These are phyloP conservation scores for Colletotrichum truncatum DNA, from an alignment of 2,329 filamentous ascomycete genomes.

Conservation along the genomic window DNA sequence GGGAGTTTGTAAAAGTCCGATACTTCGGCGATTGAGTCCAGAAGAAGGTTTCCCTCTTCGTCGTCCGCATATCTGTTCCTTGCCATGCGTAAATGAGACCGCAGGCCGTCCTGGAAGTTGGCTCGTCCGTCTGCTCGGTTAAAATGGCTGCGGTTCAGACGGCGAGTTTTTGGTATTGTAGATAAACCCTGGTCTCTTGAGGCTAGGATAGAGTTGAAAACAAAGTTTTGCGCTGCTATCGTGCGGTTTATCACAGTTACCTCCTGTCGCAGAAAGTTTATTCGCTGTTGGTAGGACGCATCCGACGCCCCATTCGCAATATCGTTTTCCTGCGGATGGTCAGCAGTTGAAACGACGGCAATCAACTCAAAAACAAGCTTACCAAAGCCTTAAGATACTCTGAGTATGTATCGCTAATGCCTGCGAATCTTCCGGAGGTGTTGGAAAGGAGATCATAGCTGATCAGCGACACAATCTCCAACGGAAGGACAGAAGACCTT, in stretches of 20 bases:
- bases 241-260: slow-evolving; percentile 47
- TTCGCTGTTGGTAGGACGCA: slow-evolving; percentile 49
- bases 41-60: neutral
- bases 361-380: slow-evolving; percentile 24
- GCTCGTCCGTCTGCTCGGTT: neutral
- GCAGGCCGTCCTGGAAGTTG: neutral
- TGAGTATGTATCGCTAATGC: slow-evolving; percentile 52
- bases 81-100: slow-evolving; percentile 18
- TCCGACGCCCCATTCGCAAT: slow-evolving; percentile 50
- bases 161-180: slow-evolving; percentile 23
- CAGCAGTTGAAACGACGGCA: slow-evolving; percentile 19
- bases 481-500: slow-evolving; percentile 49
- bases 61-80: slow-evolving; percentile 15
- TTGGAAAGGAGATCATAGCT: slow-evolving; percentile 49
- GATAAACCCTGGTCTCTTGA: neutral
- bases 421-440: slow-evolving; percentile 44
- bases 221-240: slow-evolving; percentile 41
- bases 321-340: slow-evolving; percentile 45
- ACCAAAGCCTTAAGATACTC: slow-evolving; percentile 52
- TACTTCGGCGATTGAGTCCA: slow-evolving; percentile 17
- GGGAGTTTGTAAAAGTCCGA: slow-evolving; percentile 32
- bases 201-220: slow-evolving; percentile 38
- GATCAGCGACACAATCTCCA: slow-evolving; percentile 52
- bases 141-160: slow-evolving; percentile 30
- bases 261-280: slow-evolving; percentile 52